Evolutionary conservation across 2,329 filamentous ascomycete species (phyloP).

Genomic region (Bimuria novae-zelandiae): DNA sequence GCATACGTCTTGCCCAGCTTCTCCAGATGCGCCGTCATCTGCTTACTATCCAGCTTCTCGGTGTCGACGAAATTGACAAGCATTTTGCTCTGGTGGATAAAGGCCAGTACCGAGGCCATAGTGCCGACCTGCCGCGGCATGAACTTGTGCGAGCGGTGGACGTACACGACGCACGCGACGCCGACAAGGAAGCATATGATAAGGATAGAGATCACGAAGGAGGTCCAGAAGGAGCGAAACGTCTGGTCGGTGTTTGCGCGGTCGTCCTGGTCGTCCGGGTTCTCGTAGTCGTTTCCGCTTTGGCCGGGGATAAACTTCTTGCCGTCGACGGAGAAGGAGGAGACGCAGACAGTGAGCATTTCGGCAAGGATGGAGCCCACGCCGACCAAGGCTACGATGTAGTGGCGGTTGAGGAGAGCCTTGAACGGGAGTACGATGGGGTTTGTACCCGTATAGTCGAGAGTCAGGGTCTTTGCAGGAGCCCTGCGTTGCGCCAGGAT

Average conservation of each 20-base stretch:
- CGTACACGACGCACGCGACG: constrained; percentile 64
- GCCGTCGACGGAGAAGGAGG: constrained; percentile 69
- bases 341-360: constrained; percentile 70
- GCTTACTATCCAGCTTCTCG: constrained; percentile 62
- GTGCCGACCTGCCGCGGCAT: constrained; percentile 78
- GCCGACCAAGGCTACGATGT: constrained; percentile 69
- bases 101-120: constrained; percentile 75
- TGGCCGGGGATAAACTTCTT: constrained; percentile 57
- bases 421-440: constrained; percentile 68
- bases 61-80: constrained; percentile 75
- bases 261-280: constrained; percentile 15
- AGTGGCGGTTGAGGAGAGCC: constrained; percentile 67
- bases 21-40: constrained; percentile 67
- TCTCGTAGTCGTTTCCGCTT: constrained; percentile 24
- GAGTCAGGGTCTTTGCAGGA: constrained; percentile 66
- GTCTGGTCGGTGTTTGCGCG: constrained; percentile 49
- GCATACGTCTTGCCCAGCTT: constrained; percentile 70
- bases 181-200: constrained; percentile 69
- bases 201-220: constrained; percentile 63
- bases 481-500: constrained; percentile 70
- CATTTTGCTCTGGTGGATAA: constrained; percentile 82
- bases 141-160: constrained; percentile 69
- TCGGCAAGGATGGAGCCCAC: constrained; percentile 75
- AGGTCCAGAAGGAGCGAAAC: constrained; percentile 67
- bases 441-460: constrained; percentile 75